Percentiles rank a stretch among this genome's conserved stretches.
Conservation (phyloP, 352 stramenopile species). For the Pythium scleroteichum region DNA sequence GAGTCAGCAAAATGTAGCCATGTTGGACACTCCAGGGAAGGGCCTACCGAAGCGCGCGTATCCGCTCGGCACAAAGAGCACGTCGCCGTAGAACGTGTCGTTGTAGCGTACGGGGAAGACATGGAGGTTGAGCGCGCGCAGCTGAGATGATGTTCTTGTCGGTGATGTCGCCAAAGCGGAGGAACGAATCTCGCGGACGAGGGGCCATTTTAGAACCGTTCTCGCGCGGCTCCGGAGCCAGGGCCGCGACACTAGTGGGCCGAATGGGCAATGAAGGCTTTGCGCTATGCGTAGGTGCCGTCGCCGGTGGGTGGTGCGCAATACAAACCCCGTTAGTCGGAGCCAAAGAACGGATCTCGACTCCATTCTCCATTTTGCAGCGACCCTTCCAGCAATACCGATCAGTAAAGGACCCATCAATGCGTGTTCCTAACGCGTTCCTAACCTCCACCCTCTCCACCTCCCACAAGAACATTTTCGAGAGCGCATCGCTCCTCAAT, state of each 20-base stretch:
- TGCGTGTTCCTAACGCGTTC: slow-evolving; percentile 1
- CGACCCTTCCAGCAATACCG: not conserved
- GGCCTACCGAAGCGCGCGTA: slow-evolving; percentile 52
- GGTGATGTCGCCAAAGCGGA: slow-evolving; percentile 50
- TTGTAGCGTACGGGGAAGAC: slow-evolving; percentile 94
- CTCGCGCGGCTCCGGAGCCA: not conserved
- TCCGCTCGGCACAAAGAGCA: slow-evolving; percentile 62
- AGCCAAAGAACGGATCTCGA: not conserved
- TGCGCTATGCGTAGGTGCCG: not conserved
- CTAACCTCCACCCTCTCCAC: not conserved
- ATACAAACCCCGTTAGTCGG: no score
- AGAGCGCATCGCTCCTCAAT: no score
- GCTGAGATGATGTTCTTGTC: slow-evolving; percentile 64
- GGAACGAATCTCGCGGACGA: not conserved
- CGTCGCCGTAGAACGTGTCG: slow-evolving; percentile 91
- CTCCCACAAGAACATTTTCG: slow-evolving; percentile 14
- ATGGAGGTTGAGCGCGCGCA: slow-evolving; percentile 88
- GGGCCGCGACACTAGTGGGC: not conserved
- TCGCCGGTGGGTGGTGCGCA: no score
- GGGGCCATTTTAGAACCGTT: not conserved
- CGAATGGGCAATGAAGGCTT: not conserved
- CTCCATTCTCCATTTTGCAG: slow-evolving; percentile 2
- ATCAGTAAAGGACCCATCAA: no score
- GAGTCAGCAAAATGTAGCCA: slow-evolving; percentile 8
- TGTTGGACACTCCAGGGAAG: not conserved